These are phyloP conservation scores for Urochloa ruziziensis DNA, from an alignment of 176 grass and related monocot species.

Conservation along the genomic window DNA sequence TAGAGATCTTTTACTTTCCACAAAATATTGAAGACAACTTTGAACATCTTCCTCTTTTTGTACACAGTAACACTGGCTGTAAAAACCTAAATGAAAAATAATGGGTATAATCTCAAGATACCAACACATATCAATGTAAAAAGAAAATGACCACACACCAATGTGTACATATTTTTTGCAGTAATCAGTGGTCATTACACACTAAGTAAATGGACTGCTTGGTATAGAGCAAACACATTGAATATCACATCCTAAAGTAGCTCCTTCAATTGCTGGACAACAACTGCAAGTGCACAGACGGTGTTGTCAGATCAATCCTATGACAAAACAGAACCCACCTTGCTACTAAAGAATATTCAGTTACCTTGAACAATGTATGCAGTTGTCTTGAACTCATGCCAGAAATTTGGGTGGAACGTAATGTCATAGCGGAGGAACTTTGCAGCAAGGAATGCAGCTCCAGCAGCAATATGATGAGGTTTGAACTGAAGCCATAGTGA, in stretches of 20 bases:
- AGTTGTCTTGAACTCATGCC: slow-evolving; percentile 78
- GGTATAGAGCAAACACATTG: slow-evolving; percentile 2
- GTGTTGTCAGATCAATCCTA: not conserved
- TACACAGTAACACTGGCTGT: slow-evolving; percentile 12
- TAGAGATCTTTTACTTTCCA: not conserved
- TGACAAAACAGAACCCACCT: not conserved
- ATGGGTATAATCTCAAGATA: slow-evolving; percentile 14
- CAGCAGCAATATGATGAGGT: slow-evolving; percentile 85
- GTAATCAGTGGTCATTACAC: slow-evolving; percentile 10
- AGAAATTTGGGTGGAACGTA: slow-evolving; percentile 55
- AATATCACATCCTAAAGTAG: slow-evolving; percentile 40
- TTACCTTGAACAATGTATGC: slow-evolving; percentile 81
- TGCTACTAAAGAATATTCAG: slow-evolving; percentile 8
- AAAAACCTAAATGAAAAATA: not conserved
- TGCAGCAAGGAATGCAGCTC: slow-evolving; percentile 80
- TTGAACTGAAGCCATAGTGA: slow-evolving; percentile 97
- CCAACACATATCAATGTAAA: not conserved
- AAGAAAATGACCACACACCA: not conserved
- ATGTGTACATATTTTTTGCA: slow-evolving; percentile 21
- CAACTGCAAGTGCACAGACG: slow-evolving; percentile 53
- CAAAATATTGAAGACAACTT: not conserved
- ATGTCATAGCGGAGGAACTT: slow-evolving; percentile 62
- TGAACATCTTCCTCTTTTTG: slow-evolving; percentile 1
- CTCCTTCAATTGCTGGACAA: slow-evolving; percentile 86
- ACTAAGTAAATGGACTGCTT: slow-evolving; percentile 3